Percentiles rank a stretch among this genome's conserved stretches.
phyloP scores from a whole-genome alignment of 2,329 filamentous ascomycete species.

The Penicillium paneum region DNA sequence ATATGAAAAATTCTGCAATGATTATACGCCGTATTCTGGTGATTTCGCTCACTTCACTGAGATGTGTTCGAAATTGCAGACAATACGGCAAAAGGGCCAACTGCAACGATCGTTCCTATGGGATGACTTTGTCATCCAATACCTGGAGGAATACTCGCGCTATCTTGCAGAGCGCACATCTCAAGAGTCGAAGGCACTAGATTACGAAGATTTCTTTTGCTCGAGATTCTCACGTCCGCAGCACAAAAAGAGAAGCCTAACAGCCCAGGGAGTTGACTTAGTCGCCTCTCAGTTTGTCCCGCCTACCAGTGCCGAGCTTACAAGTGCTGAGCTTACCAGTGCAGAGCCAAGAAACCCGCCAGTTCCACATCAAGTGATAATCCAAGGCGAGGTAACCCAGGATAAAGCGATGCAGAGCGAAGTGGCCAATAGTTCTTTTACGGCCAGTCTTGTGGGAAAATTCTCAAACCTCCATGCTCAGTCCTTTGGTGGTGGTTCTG shows the following conservation, averaged over 20 bases:
- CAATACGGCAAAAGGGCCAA: conserved; percentile 28
- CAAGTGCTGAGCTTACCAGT: conserved; percentile 1
- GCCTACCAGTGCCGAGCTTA: conserved; percentile 1
- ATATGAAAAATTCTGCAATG: conserved; percentile 37
- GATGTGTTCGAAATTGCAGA: conserved; percentile 38
- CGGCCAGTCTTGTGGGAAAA: conserved; percentile 25
- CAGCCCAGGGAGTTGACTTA: conserved; percentile 28
- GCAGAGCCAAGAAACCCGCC: not conserved
- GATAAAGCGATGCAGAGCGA: not conserved
- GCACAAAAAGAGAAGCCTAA: conserved; percentile 40
- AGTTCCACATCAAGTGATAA: not conserved
- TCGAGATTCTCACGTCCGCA: conserved; percentile 29
- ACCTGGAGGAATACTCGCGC: conserved; percentile 37
- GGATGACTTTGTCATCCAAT: conserved; percentile 48
- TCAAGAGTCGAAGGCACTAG: conserved; percentile 25
- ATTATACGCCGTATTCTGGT: conserved; percentile 42
- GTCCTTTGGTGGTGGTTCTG: conserved; percentile 16
- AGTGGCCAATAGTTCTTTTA: conserved; percentile 21
- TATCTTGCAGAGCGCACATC: conserved; percentile 31
- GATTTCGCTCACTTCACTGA: conserved; percentile 38
- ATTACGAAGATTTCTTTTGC: conserved; percentile 42
- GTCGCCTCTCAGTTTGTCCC: conserved; percentile 26
- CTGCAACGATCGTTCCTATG: conserved; percentile 40
- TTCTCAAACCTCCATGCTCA: conserved; percentile 25
- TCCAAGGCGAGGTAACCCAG: not conserved